Evolutionary conservation across 495 filamentous ascomycete genomes (phyloP).

Genomic region (Penicillium atrosanguineum): DNA sequence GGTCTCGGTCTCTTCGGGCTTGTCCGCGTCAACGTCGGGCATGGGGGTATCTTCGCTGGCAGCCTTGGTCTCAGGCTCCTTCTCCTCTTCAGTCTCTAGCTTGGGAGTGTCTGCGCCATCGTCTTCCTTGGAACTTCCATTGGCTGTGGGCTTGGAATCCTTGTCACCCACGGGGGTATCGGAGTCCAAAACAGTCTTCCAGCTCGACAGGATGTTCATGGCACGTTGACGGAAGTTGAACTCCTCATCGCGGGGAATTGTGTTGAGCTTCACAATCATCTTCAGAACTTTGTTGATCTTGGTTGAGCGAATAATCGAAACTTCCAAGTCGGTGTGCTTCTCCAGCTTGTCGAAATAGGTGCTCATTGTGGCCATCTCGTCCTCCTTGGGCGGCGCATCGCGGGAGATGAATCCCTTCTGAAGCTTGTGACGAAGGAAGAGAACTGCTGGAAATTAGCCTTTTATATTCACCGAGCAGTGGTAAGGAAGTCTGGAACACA

Average conservation of each 20-base stretch:
- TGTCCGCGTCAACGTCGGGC: conserved; percentile 25
- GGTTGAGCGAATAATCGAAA: conserved; percentile 75
- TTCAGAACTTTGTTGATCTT: conserved; percentile 96
- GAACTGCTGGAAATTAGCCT: conserved; percentile 42
- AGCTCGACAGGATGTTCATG: conserved; percentile 68
- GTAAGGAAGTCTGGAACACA: conserved; percentile 9
- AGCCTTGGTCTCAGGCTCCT: conserved; percentile 38
- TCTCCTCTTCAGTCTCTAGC: conserved; percentile 44
- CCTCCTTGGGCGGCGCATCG: conserved; percentile 75
- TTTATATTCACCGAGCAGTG: not conserved
- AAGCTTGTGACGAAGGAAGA: conserved; percentile 84
- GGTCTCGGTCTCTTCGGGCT: conserved; percentile 11
- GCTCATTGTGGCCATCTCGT: conserved; percentile 86
- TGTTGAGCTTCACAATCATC: conserved; percentile 77
- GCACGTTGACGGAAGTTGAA: conserved; percentile 81
- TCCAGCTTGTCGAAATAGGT: conserved; percentile 79
- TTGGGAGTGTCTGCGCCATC: conserved; percentile 39
- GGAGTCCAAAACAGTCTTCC: conserved; percentile 73
- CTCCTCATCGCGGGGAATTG: conserved; percentile 81
- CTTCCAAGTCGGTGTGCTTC: conserved; percentile 73
- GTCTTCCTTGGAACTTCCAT: conserved; percentile 53
- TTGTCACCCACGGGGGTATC: conserved; percentile 47
- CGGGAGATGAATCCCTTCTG: conserved; percentile 86
- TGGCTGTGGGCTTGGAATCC: conserved; percentile 43
- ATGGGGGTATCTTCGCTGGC: conserved; percentile 45